Percentiles rank a stretch among this genome's conserved stretches.
Evolutionary conservation across 306 rosid genomes (phyloP).

Genomic region (Cicer bijugum): DNA sequence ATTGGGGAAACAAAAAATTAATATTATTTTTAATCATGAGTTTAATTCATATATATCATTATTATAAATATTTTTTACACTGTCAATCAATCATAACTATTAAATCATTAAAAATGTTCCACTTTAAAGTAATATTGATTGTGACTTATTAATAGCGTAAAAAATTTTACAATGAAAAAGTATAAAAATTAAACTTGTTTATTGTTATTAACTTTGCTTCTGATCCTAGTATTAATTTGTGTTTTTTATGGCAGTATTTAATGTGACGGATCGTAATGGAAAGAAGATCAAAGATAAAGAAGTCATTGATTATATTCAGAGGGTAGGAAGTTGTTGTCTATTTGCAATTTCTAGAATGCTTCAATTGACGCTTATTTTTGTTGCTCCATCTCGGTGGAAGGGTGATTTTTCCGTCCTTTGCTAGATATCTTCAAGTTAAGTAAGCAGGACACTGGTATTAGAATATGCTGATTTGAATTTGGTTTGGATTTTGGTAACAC

Average conservation of each 20-base stretch:
- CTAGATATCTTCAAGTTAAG: constrained; percentile 30
- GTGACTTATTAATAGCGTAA: too few relatives aligned
- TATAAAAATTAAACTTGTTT: not conserved
- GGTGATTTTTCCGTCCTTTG: constrained; percentile 3
- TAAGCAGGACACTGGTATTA: constrained; percentile 17
- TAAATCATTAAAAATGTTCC: too few relatives aligned
- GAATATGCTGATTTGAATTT: constrained; percentile 23
- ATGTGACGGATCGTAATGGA: constrained; percentile 78
- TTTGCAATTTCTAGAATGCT: constrained; percentile 8
- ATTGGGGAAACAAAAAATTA: not conserved
- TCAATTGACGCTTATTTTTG: constrained; percentile 40
- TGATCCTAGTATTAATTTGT: constrained; percentile 24
- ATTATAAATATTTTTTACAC: too few relatives aligned
- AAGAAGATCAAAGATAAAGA: constrained; percentile 84
- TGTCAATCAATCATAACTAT: too few relatives aligned
- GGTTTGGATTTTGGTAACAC: constrained; percentile 18
- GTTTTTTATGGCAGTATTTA: constrained; percentile 65
- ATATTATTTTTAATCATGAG: not conserved
- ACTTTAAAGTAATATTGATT: too few relatives aligned
- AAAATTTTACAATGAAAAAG: too few relatives aligned
- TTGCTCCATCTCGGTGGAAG: constrained; percentile 33
- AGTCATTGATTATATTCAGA: constrained; percentile 76
- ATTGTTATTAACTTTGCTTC: constrained; percentile 10
- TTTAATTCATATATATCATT: too few relatives aligned
- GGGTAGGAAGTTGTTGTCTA: constrained; percentile 55